Conservation (phyloP, 371 early-diverging fungal genomes). For the Zancudomyces culisetae region DNA sequence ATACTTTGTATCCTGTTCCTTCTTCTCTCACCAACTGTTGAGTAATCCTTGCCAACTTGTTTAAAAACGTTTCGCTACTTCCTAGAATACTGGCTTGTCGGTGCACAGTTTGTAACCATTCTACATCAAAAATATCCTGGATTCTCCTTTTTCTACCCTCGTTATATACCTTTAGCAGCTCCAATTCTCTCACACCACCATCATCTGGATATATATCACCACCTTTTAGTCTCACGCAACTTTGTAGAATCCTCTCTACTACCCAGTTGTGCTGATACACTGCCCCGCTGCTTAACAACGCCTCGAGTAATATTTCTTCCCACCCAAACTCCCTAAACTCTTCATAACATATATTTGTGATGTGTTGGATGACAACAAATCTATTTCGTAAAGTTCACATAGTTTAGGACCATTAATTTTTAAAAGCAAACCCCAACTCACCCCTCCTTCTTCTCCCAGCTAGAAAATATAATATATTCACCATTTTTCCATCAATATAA, state of each 20-base stretch:
- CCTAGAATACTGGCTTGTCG: not conserved
- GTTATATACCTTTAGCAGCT: not conserved
- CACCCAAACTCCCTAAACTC: not conserved
- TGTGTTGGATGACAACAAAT: conserved; percentile 2
- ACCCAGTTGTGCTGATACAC: not conserved
- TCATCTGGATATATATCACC: not conserved
- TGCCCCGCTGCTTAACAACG: not conserved
- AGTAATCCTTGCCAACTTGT: not conserved
- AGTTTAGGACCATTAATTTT: not conserved
- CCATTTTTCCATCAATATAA: not conserved
- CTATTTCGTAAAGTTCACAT: not conserved
- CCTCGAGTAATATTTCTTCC: not conserved
- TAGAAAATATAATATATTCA: not conserved
- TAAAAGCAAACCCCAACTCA: not conserved
- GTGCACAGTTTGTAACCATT: not conserved
- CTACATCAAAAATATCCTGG: not conserved
- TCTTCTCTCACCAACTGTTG: not conserved
- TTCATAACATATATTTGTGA: not conserved
- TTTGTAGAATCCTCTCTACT: not conserved
- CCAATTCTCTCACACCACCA: not conserved
- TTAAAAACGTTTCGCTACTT: not conserved
- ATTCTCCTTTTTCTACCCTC: not conserved
- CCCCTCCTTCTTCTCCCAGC: no score
- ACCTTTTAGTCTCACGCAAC: not conserved
- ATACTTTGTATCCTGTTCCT: not conserved